These are phyloP conservation scores for Paracoccidioides lutzii DNA, from an alignment of 2,329 filamentous ascomycete genomes.

Conservation along the genomic window DNA sequence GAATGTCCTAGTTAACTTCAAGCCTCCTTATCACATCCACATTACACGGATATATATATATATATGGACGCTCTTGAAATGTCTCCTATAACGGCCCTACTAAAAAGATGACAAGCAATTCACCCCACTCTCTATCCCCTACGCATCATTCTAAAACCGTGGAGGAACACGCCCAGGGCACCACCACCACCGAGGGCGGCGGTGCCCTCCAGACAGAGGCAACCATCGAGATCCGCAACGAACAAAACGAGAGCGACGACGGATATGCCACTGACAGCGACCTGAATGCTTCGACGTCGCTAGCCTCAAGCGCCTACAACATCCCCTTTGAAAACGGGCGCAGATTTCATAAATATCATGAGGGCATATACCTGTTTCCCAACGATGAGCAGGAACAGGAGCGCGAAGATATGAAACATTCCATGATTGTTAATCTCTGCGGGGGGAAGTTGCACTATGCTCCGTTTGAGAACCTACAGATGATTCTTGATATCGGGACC, in stretches of 20 bases:
- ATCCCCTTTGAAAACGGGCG: neutral
- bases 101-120: neutral
- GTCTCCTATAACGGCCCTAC: neutral
- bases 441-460: conserved; percentile 14
- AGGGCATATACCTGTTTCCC: neutral
- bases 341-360: neutral
- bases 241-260: neutral
- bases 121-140: neutral
- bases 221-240: neutral
- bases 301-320: neutral
- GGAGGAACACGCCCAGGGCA: neutral
- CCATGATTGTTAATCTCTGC: neutral
- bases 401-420: conserved; percentile 3
- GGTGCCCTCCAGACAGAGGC: neutral
- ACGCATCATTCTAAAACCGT: neutral
- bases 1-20: neutral
- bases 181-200: neutral
- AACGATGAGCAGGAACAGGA: conserved; percentile 3
- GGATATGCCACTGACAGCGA: neutral
- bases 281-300: neutral
- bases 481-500: conserved; percentile 38
- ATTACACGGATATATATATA: no score
- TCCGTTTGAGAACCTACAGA: conserved; percentile 28
- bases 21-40: no score
- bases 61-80: neutral